Conservation (phyloP, 2,329 filamentous ascomycete genomes). For the Sporothrix variecibatus region DNA sequence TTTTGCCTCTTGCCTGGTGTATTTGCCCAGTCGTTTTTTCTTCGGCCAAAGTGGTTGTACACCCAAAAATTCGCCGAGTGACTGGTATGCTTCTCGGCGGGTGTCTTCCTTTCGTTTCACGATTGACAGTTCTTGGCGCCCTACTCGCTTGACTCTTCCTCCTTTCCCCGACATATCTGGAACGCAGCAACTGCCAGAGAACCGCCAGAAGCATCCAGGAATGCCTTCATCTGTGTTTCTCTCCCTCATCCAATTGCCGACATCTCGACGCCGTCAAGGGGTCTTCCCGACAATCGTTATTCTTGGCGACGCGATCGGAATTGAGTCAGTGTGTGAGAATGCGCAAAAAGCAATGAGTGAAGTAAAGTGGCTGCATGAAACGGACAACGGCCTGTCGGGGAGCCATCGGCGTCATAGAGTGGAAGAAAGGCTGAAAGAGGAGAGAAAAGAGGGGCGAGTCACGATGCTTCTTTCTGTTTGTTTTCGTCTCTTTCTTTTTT, state of each 20-base stretch:
- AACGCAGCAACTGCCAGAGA: slow-evolving; percentile 7
- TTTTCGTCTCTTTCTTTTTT: not conserved
- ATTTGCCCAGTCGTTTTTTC: not conserved
- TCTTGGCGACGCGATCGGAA: slow-evolving; percentile 1
- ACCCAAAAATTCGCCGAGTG: not conserved
- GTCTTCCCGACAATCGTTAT: not conserved
- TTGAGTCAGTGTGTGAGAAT: not conserved
- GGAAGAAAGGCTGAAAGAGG: not conserved
- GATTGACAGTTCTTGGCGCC: not conserved
- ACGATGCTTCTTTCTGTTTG: not conserved
- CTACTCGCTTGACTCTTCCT: not conserved
- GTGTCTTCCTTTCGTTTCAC: not conserved
- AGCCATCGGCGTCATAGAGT: not conserved
- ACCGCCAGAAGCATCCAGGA: not conserved
- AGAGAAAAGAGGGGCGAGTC: not conserved
- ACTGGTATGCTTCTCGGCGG: not conserved
- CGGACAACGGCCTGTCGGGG: not conserved
- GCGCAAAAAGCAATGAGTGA: not conserved
- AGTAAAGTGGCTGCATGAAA: not conserved
- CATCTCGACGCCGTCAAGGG: not conserved
- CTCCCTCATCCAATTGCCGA: slow-evolving; percentile 8
- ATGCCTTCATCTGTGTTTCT: not conserved
- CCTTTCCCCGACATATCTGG: not conserved
- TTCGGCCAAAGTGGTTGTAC: not conserved
- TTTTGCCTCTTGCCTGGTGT: too few relatives aligned